Evolutionary conservation across 192 early-diverging fungal genomes (phyloP), one percentile per base, ranked within the genome.

Genomic region (Physocladia obscura): DNA sequence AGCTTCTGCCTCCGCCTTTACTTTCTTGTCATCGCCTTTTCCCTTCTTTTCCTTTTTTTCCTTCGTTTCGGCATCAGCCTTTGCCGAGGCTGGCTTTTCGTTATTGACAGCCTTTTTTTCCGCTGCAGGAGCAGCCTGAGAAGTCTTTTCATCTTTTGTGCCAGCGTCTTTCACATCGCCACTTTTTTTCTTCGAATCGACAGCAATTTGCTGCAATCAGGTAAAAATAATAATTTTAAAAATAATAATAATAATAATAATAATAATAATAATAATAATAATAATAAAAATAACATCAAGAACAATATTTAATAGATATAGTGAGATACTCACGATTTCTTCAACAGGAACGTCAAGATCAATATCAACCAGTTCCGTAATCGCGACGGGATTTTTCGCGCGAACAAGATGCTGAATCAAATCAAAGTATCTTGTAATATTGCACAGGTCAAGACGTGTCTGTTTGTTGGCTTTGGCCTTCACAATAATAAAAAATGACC

Each of bases 341-440:
- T 65, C 63, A n/a, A 11, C 21, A 2, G 63, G 69, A 31, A 60
- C 57, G 27, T 71, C 55, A 24, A 69, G 29, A 13, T 58, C 67
- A 62, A 71, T 38, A 32, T 71, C 58, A 19, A 71, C 56, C 27
- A 49, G 34, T 27, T 60, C 56, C 17, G 55, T 61, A 4, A 59
- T 13, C n/a, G 58, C 50, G 48, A 60, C 30, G n/a, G 40, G n/a
- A 44, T 44, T 44, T n/a, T 44, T n/a, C 19, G 26, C 69, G 30
- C 50, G 69, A 71, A 44, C 56, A 13, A 71, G 30, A 17, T 62
- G 29, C 49, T 71, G 69, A 59, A 71, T 71, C 6, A 71, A 48
- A 38, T 71, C 49, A 24, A 71, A 71, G 58, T 71, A 71, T 13
- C 69, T 52, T n/a, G 69, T 71, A 4, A 71, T 36, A 34, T 71